Conservation (phyloP, 768 basidiomycete species). For the Roridomyces roridus region DNA sequence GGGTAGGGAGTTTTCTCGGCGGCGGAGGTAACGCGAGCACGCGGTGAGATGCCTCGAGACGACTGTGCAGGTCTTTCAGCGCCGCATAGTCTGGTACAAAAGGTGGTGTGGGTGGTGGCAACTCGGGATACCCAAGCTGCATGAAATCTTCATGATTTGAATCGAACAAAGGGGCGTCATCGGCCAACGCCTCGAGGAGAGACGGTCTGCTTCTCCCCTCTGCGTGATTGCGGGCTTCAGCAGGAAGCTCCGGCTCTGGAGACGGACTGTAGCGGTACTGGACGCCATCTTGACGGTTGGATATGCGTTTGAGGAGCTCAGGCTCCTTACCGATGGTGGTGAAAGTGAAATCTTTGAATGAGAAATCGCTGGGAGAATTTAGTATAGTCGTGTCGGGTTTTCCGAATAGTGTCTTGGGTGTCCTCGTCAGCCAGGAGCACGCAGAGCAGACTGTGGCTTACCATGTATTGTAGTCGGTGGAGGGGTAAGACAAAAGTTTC, state of each 20-base stretch:
- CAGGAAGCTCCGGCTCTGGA: slow-evolving; percentile 18
- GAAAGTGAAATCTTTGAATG: slow-evolving; percentile 47
- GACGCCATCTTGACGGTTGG: slow-evolving; percentile 36
- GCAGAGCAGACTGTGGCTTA: too few species aligned
- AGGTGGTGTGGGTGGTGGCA: slow-evolving; percentile 5
- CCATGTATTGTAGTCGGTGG: not conserved
- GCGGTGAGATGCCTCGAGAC: slow-evolving; percentile 15
- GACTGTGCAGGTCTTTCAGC: slow-evolving; percentile 17
- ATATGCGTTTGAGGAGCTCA: slow-evolving; percentile 56
- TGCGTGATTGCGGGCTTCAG: not conserved
- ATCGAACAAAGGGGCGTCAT: not conserved
- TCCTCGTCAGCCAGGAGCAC: not conserved
- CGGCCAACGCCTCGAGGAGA: slow-evolving; percentile 17
- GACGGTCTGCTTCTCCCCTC: slow-evolving; percentile 18
- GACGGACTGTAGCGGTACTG: slow-evolving; percentile 33
- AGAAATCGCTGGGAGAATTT: not conserved
- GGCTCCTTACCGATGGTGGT: slow-evolving; percentile 60
- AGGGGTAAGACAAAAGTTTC: too few species aligned
- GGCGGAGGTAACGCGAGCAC: slow-evolving; percentile 16
- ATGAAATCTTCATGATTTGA: slow-evolving; percentile 3
- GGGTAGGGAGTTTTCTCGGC: slow-evolving; percentile 1
- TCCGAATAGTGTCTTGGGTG: slow-evolving; percentile 6
- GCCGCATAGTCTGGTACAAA: slow-evolving; percentile 19
- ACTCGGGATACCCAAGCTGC: slow-evolving; percentile 19
- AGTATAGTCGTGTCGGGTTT: slow-evolving; percentile 11